Base-by-base conservation (phyloP, 257 asterid species). In the Lycium barbarum region DNA sequence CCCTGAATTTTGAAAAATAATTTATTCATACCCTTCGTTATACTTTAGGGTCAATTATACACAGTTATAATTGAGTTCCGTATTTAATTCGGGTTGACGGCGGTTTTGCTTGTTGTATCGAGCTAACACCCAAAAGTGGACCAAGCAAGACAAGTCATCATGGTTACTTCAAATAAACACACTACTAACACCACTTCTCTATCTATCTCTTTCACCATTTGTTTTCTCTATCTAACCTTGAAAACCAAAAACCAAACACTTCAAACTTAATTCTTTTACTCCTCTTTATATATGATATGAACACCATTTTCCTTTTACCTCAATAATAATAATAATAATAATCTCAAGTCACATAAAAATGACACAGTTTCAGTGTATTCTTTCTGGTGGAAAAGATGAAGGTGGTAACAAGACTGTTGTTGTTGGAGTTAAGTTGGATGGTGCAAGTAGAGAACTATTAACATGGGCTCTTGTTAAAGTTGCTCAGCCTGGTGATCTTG, bases 381-480 rank as follows among this genome's bases (percentile, higher is more conserved):
- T 83, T n/a, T 81, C 86, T 38, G 67, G 33, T 13, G 83, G 62
- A 10, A 45, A 84, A 84, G 79, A 61, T 43, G n/a, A 66, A 83
- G 84, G 86, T 84, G 92, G 10, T 49, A 7, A 74, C 14, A 26
- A 47, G 7, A 89, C 96, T 81, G 94, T 93, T 85, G 92, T 97
- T 72, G 99, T 97, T 15, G 99, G 98, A 6, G 94, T 97, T 66
- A 97, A 95, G 90, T 84, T 97, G 74, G 97, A 95, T 89, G 84
- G 90, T 11, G 90, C 83, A 65, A 93, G 98, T 86, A 88, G 95
- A 71, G 98, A 97, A 84, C 85, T 97, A 84, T 95, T 97, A 65
- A 97, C 99, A 83, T 97, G 99, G 99, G 97, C 98, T 85, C 89
- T 97, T 58, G 98, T 97, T 40, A 97, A 97, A 83, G 94, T 95